Base-by-base conservation (phyloP, 2,329 filamentous ascomycete species). In the Fusarium sublunatum region DNA sequence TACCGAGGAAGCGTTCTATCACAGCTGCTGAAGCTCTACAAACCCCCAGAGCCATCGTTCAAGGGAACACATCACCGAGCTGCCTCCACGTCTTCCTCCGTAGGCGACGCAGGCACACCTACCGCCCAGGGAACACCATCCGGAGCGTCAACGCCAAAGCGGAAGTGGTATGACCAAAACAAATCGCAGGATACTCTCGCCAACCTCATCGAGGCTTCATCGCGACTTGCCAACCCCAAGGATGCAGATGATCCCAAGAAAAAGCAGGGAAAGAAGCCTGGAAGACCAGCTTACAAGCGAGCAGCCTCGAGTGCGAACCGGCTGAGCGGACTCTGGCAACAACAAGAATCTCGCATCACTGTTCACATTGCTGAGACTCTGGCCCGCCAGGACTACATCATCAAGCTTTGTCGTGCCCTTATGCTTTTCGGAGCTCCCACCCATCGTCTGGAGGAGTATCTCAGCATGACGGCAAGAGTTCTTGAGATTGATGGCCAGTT, bases 371-470 rank as follows among this genome's bases (percentile, higher is more conserved):
- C 86, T 26, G 81, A 87, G 65, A 93, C 89, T 3, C 82, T 97
- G 12, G 87, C 88, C 34, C 86, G 92, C 4, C 92, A 97, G 69
- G 86, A 87, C 62, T 97, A 96, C 74, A 84, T 97, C 47, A 85
- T 93, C 61, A 92, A 90, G 71, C 85, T 97, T 5, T 97, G 93
- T 74, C 87, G 88, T 39, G 91, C 91, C 1, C 77, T 97, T 59
- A 97, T 97, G 92, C 82, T 87, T 60, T 96, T 90, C 64, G 93
- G 93, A 12, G 93, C 93, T 0, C 93, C 93, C 0, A 96, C 92
- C 0, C 93, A 97, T 78, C 87, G 93, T 8, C 79, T 97, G 9
- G 93, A 97, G 75, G 90, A 96, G 72, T 96, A 96, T 72, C 88
- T 97, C 82, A 88, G 84, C 64, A 95, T 93, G 89, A 91, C 91